Evolutionary conservation across 129 eudicot species (phyloP), one percentile per base, ranked within the genome.

Genomic region (Lactuca saligna): DNA sequence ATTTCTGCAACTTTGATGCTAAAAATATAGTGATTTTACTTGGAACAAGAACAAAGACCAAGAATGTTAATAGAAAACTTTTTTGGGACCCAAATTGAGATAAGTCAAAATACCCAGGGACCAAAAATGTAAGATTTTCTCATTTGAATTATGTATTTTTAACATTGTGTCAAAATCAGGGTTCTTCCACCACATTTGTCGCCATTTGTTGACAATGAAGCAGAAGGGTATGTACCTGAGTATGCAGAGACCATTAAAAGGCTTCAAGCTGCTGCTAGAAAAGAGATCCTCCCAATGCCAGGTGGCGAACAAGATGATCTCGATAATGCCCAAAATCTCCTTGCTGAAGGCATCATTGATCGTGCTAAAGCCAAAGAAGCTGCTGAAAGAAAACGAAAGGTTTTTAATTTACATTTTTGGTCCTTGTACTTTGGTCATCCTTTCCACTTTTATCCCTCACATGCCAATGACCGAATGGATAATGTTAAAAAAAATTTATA

Each of bases 131-230:
- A 25, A 25, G 1, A 25, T 25, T 25, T 25, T 0, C 29, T 25
- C 29, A 25, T 25, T 25, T 1, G 29, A 25, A 1, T 25, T 25
- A 25, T 25, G 29, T 8, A 10, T 11, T 10, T 3, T 46, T 15
- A 68, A 54, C 73, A 11, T 54, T 12, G 5, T 49, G 0, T 73
- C 11, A 50, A 17, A 5, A 41, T 35, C 46, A 91, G 96, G 87
- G 72, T 78, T 56, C 94, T 88, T 58, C 97, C 97, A 16, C 97
- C 97, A 20, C 97, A 88, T 82, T 81, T 91, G 77, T 91, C 96
- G 35, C 97, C 97, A 3, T 91, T 91, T 55, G 97, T 91, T 65
- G 97, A 88, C 76, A 82, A 91, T 70, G 96, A 84, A 48, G 94
- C 84, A 35, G 97, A 81, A 73, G 97, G 96, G 15, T 87, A 91